Conservation (phyloP, 108 stramenopile species). For the Pseudonitzschia delicatissima region DNA sequence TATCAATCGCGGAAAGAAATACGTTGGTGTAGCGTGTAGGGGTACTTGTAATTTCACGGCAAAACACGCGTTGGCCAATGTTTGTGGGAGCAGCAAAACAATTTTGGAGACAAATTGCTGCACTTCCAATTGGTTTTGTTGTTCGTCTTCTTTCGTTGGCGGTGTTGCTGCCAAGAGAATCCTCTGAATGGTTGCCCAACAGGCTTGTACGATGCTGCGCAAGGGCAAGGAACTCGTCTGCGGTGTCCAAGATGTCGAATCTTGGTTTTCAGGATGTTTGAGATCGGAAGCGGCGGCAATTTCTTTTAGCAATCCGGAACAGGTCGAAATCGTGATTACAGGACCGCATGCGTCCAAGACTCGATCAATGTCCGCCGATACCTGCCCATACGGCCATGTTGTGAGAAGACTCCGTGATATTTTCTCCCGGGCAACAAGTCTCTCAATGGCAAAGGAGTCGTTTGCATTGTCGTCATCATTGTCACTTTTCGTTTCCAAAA, state of each 20-base stretch:
- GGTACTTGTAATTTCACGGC: constrained; percentile 17
- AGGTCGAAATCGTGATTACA: constrained; percentile 8
- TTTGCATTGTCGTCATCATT: background rate
- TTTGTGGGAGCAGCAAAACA: constrained; percentile 17
- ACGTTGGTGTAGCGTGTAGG: constrained; percentile 10
- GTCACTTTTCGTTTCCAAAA: background rate
- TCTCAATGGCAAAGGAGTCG: too few relatives aligned
- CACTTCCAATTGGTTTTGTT: background rate
- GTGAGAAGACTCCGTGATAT: constrained; percentile 1
- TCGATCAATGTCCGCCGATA: constrained; percentile 11
- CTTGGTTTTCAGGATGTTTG: background rate
- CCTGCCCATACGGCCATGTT: constrained; percentile 10
- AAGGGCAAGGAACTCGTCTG: constrained; percentile 3
- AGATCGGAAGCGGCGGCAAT: background rate
- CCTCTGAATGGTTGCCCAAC: constrained; percentile 20
- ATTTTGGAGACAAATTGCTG: constrained; percentile 4
- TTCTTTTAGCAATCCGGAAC: constrained; percentile 14
- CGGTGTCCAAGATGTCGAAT: background rate
- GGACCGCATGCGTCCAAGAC: constrained; percentile 22
- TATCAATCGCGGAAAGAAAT: constrained; percentile 26
- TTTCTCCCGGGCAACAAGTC: constrained; percentile 5
- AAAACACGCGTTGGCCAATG: constrained; percentile 35
- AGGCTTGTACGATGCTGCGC: constrained; percentile 24
- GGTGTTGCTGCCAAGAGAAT: constrained; percentile 13
- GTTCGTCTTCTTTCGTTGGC: background rate